Conservation (phyloP, 495 filamentous ascomycete species). For the Hyaloscypha variabilis region DNA sequence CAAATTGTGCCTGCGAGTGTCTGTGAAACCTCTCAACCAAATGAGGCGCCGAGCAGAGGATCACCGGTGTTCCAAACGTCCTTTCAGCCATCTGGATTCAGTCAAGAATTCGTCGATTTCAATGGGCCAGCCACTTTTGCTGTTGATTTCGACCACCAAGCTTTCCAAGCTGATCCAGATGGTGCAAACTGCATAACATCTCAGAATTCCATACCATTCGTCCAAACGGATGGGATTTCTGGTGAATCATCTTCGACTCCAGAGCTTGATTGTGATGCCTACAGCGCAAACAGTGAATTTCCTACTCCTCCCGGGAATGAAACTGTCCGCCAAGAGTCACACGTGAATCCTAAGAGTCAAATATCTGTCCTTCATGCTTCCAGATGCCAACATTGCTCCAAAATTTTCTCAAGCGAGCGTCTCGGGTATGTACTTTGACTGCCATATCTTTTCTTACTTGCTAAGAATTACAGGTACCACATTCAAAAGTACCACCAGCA, state of each 20-base stretch:
- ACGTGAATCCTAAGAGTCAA: background rate
- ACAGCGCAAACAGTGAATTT: too few species aligned
- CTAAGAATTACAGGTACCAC: too few species aligned
- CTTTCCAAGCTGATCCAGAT: conserved; percentile 8
- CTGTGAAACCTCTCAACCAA: too few species aligned
- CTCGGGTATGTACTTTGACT: too few species aligned
- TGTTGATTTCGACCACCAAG: conserved; percentile 1
- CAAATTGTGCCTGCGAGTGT: too few species aligned
- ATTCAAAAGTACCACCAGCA: too few species aligned
- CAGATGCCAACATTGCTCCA: too few species aligned
- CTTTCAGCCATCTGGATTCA: conserved; percentile 1
- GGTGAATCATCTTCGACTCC: too few species aligned
- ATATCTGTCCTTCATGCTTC: too few species aligned
- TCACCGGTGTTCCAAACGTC: conserved; percentile 10
- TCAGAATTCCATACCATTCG: background rate
- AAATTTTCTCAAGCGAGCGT: too few species aligned
- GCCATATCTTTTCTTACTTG: too few species aligned
- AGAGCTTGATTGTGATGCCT: too few species aligned
- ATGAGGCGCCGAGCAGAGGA: background rate
- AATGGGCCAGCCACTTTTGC: conserved; percentile 5
- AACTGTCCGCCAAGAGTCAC: conserved; percentile 36
- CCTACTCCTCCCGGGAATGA: background rate
- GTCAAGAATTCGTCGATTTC: background rate
- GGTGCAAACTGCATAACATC: background rate
- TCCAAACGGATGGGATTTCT: background rate